A percentile compares a stretch with the other conserved stretches of the same genome.
Conservation (phyloP, 441 rosid species). For the Erodium trifolium region DNA sequence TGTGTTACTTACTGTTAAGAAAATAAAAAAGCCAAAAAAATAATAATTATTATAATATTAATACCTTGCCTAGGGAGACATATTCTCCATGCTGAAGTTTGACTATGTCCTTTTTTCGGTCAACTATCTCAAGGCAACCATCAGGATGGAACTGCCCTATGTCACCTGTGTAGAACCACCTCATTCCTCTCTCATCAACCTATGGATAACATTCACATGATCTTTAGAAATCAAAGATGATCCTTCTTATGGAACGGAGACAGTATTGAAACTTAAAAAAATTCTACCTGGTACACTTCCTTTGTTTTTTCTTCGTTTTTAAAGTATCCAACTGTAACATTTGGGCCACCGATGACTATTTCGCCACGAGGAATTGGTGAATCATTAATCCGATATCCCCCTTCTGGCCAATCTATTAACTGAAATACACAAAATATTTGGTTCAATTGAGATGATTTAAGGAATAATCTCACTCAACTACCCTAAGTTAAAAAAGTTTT, state of each 20-base stretch:
- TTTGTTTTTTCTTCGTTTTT: conserved; percentile 80
- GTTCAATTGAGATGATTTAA: not conserved
- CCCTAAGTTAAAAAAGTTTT: no score
- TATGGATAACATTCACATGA: not conserved
- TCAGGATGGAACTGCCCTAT: conserved; percentile 82
- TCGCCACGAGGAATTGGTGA: conserved; percentile 94
- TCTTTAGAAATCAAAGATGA: not conserved
- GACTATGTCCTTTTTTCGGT: conserved; percentile 92
- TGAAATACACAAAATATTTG: conserved; percentile 25
- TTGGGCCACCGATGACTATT: conserved; percentile 87
- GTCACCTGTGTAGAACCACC: conserved; percentile 97
- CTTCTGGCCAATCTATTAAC: conserved; percentile 97
- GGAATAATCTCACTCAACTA: no score
- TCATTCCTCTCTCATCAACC: conserved; percentile 91
- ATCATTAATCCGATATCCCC: conserved; percentile 68
- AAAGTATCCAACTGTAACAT: conserved; percentile 82
- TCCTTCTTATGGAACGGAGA: not conserved
- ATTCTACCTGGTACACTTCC: conserved; percentile 75
- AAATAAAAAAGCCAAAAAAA: not conserved
- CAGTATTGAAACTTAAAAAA: not conserved
- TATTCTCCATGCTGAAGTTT: conserved; percentile 99
- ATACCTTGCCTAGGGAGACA: conserved; percentile 88
- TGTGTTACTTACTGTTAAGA: not conserved
- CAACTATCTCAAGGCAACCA: conserved; percentile 96
- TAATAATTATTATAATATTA: not conserved